These are phyloP conservation scores for Microdochium bolleyi DNA, from an alignment of 2,329 filamentous ascomycete genomes.

Conservation along the genomic window DNA sequence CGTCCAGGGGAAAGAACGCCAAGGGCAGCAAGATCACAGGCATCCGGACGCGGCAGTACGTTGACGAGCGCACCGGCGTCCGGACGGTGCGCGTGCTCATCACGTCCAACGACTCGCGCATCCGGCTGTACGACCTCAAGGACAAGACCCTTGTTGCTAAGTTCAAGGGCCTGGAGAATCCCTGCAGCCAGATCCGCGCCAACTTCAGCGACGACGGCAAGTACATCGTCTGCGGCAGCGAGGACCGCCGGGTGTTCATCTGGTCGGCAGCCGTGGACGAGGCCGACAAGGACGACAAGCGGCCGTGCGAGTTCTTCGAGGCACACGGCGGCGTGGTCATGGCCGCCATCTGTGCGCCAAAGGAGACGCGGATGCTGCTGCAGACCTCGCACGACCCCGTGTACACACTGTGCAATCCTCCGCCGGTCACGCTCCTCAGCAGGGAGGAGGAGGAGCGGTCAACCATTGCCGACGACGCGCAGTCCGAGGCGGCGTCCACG, in stretches of 20 bases:
- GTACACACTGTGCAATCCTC: constrained; percentile 95
- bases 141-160: constrained; percentile 84
- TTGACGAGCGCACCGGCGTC: constrained; percentile 33
- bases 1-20: constrained; percentile 83
- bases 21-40: constrained; percentile 97
- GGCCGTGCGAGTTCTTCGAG: constrained; percentile 81
- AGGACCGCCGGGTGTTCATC: constrained; percentile 83
- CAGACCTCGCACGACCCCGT: constrained; percentile 81
- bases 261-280: constrained; percentile 65
- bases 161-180: constrained; percentile 85
- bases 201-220: constrained; percentile 79
- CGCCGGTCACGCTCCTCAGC: constrained; percentile 74
- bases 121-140: constrained; percentile 80
- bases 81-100: constrained; percentile 77
- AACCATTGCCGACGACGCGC: constrained; percentile 24
- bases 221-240: constrained; percentile 87
- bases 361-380: constrained; percentile 67
- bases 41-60: constrained; percentile 66
- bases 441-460: constrained; percentile 51
- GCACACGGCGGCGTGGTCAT: constrained; percentile 86
- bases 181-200: constrained; percentile 82
- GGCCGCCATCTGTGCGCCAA: constrained; percentile 78
- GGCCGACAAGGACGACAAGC: constrained; percentile 65
- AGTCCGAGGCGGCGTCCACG: constrained; percentile 13
- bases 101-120: constrained; percentile 89